These are phyloP conservation scores for Botrytis porri DNA, from an alignment of 2,329 filamentous ascomycete species.

Conservation along the genomic window DNA sequence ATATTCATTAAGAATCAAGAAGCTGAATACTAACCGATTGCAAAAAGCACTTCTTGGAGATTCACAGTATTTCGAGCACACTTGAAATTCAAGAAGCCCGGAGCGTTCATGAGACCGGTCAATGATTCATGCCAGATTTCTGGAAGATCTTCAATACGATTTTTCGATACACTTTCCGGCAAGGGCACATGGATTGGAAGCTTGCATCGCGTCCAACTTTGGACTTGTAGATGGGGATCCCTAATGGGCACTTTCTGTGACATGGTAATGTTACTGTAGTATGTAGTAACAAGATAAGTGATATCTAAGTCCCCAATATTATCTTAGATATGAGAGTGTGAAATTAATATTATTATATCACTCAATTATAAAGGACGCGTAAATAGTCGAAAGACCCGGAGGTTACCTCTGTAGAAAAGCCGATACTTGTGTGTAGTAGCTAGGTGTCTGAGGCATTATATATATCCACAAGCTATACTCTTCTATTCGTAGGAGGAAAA, in stretches of 20 bases:
- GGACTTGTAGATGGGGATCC: neutral
- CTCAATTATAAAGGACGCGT: neutral
- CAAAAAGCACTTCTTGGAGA: neutral
- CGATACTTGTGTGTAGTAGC: neutral
- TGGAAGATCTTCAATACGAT: neutral
- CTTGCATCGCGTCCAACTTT: neutral
- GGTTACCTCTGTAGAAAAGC: neutral
- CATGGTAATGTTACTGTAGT: neutral
- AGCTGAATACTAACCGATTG: neutral
- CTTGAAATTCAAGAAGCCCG: neutral
- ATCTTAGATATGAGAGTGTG: neutral
- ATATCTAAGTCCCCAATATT: neutral
- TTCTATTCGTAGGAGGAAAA: no score
- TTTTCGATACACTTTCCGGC: neutral
- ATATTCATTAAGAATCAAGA: neutral
- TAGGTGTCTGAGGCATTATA: neutral
- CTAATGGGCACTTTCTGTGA: neutral
- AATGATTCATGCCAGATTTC: neutral
- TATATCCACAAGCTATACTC: no score
- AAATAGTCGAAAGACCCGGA: neutral
- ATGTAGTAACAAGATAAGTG: neutral
- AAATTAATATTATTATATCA: neutral
- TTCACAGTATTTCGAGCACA: neutral
- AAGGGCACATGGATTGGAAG: neutral
- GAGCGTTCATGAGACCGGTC: neutral